Evolutionary conservation across 176 grass and related monocot genomes (phyloP).

Genomic region (Rhynchospora pubera): DNA sequence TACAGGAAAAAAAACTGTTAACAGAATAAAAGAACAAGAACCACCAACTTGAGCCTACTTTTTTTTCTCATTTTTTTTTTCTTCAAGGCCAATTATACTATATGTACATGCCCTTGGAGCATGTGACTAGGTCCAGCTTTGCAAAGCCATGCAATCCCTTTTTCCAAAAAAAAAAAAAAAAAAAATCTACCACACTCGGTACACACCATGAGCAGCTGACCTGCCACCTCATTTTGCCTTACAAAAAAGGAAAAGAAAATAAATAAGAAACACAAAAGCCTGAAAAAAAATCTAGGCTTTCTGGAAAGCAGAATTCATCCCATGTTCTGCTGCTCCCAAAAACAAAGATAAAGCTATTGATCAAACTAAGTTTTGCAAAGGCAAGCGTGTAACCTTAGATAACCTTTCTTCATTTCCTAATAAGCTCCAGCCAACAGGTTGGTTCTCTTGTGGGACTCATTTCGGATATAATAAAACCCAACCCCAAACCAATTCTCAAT

Average conservation of each 20-base stretch:
- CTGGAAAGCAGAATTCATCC: conserved; percentile 53
- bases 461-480: not conserved
- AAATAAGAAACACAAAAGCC: conserved; percentile 32
- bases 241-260: conserved; percentile 23
- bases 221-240: conserved; percentile 3
- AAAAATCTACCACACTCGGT: conserved; percentile 11
- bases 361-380: not conserved
- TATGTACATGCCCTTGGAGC: conserved; percentile 11
- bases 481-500: not conserved
- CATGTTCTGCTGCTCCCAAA: conserved; percentile 37
- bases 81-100: conserved; percentile 2
- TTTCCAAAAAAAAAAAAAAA: conserved; percentile 1
- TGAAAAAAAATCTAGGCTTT: conserved; percentile 32
- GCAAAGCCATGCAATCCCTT: not conserved
- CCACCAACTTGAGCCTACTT: conserved; percentile 4
- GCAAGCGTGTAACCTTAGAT: conserved; percentile 13
- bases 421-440: not conserved
- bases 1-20: not conserved
- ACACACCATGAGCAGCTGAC: conserved; percentile 29
- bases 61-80: not conserved
- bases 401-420: not conserved
- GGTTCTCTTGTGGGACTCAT: not conserved
- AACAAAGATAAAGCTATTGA: conserved; percentile 22
- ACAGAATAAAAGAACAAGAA: conserved; percentile 11
- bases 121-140: conserved; percentile 1